These are phyloP conservation scores for Penicillium sp. DNA, from an alignment of 2,329 filamentous ascomycete genomes.

Conservation along the genomic window DNA sequence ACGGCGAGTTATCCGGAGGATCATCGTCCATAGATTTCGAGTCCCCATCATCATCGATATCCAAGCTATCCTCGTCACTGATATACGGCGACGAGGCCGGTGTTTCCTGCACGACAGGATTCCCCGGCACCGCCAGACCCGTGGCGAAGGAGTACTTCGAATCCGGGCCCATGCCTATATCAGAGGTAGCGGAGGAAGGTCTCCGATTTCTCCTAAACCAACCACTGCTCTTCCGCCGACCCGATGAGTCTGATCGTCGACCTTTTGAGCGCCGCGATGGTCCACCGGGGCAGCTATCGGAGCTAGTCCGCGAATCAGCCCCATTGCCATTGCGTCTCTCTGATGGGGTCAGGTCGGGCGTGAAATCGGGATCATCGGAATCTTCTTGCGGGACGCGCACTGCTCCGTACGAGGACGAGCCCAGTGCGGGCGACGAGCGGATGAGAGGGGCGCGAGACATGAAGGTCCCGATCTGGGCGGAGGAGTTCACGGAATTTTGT, in stretches of 20 bases:
- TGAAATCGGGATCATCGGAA: conserved; percentile 30
- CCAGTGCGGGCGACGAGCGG: conserved; percentile 63
- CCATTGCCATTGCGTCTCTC: neutral
- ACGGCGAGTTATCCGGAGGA: conserved; percentile 40
- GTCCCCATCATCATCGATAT: conserved; percentile 31
- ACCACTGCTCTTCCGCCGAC: conserved; percentile 20
- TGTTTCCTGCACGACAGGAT: conserved; percentile 27
- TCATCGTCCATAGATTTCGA: conserved; percentile 36
- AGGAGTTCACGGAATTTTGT: conserved; percentile 5
- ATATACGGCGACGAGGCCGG: conserved; percentile 27
- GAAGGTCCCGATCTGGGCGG: conserved; percentile 18
- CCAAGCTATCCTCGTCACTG: conserved; percentile 23
- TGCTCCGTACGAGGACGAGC: conserved; percentile 65
- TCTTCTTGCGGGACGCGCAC: conserved; percentile 48
- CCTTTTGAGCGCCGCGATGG: conserved; percentile 16
- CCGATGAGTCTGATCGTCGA: conserved; percentile 21
- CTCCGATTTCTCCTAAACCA: conserved; percentile 22
- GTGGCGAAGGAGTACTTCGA: conserved; percentile 38
- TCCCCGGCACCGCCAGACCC: conserved; percentile 31
- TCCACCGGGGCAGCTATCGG: conserved; percentile 18
- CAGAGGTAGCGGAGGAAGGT: conserved; percentile 33
- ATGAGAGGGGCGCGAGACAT: conserved; percentile 62
- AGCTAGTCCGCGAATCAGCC: conserved; percentile 10
- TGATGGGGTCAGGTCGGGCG: neutral
- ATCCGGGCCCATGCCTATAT: conserved; percentile 37